Evolutionary conservation across 148 eudicot species (phyloP).

Genomic region (Rhododendron molle): DNA sequence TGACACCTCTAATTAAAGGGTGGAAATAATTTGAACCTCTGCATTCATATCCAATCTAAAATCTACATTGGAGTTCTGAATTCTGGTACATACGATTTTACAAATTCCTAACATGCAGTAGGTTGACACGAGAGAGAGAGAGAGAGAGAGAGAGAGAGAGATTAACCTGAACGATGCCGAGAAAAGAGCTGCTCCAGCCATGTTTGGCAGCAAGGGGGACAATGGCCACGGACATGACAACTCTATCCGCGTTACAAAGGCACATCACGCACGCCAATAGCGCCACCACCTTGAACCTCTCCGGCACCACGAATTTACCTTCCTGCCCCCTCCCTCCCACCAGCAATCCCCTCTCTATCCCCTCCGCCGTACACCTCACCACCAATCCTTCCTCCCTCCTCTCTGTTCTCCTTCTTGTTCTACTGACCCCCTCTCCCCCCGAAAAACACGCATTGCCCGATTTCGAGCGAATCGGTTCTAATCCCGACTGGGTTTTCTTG

Average conservation of each 20-base stretch:
- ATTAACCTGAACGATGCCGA: slow-evolving; percentile 90
- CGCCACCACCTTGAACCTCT: slow-evolving; percentile 73
- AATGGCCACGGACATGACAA: slow-evolving; percentile 88
- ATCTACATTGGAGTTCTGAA: too few species aligned
- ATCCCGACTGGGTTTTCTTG: slow-evolving; percentile 17
- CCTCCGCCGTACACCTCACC: slow-evolving; percentile 50
- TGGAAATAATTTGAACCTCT: too few species aligned
- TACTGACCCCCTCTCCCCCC: slow-evolving; percentile 15
- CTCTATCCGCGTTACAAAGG: slow-evolving; percentile 79
- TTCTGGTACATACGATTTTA: too few species aligned
- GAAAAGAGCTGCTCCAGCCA: slow-evolving; percentile 66
- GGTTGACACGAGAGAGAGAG: neutral
- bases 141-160: neutral
- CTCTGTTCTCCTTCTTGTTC: neutral
- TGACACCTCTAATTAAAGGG: too few species aligned
- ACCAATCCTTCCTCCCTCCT: neutral
- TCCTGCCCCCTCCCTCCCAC: slow-evolving; percentile 19
- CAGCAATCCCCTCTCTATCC: slow-evolving; percentile 34
- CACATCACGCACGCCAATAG: slow-evolving; percentile 79
- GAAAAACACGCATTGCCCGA: slow-evolving; percentile 18
- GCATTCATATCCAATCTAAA: too few species aligned
- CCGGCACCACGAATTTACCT: slow-evolving; percentile 25
- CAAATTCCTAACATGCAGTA: neutral
- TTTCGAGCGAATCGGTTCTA: neutral
- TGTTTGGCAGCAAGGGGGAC: slow-evolving; percentile 74